These are phyloP conservation scores for Nitzschia inconspicua DNA, from an alignment of 108 stramenopile species.

Conservation along the genomic window DNA sequence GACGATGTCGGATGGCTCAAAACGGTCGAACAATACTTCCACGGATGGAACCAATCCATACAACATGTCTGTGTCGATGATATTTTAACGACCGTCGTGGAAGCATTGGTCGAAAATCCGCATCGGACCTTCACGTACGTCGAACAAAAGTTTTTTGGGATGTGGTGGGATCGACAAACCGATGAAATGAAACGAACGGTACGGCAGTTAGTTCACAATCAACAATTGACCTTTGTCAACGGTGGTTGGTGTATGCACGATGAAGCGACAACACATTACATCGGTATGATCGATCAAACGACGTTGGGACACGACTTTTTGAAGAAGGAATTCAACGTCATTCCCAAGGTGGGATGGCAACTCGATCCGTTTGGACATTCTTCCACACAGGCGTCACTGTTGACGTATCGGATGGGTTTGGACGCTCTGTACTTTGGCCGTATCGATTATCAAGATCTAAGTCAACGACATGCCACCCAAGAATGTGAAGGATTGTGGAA, in stretches of 20 bases:
- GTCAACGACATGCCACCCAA: constrained; percentile 51
- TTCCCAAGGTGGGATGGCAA: constrained; percentile 93
- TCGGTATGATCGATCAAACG: constrained; percentile 97
- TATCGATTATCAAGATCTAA: constrained; percentile 93
- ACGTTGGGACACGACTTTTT: constrained; percentile 91
- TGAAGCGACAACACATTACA: constrained; percentile 89
- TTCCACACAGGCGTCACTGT: constrained; percentile 82
- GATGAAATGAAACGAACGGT: constrained; percentile 38
- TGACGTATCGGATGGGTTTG: constrained; percentile 81
- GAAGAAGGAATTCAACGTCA: constrained; percentile 66
- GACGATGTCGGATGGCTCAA: constrained; percentile 94
- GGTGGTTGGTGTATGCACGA: constrained; percentile 99
- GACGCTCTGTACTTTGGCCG: constrained; percentile 93
- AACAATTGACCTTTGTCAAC: constrained; percentile 87
- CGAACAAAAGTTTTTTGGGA: constrained; percentile 89
- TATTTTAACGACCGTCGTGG: constrained; percentile 77
- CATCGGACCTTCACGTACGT: constrained; percentile 92
- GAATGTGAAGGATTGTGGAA: constrained; percentile 86
- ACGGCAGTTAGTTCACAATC: constrained; percentile 56
- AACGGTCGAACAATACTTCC: constrained; percentile 95
- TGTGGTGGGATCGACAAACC: constrained; percentile 88
- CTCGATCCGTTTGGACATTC: constrained; percentile 98
- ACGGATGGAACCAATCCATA: constrained; percentile 78
- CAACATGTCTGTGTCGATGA: constrained; percentile 76
- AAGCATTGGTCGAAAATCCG: constrained; percentile 63